Evolutionary conservation across 78 protist genomes (phyloP).

Genomic region (Pigoraptor vietnamica): DNA sequence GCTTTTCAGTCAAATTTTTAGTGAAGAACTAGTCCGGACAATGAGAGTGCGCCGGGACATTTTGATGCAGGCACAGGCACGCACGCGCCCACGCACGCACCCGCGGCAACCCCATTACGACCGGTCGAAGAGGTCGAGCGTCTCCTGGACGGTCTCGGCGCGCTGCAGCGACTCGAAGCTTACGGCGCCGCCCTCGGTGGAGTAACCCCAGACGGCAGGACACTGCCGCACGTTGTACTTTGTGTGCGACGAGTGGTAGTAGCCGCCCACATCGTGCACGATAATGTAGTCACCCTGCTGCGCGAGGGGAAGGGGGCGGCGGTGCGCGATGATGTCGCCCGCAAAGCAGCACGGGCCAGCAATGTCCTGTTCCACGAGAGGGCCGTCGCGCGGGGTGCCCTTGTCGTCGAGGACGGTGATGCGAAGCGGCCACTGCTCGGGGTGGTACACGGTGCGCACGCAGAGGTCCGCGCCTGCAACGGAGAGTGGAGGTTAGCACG

Average conservation of each 20-base stretch:
- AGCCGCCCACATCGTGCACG: constrained; percentile 43
- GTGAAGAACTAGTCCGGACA: no score
- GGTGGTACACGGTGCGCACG: constrained; percentile 42
- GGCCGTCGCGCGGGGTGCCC: neutral
- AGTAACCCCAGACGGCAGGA: neutral
- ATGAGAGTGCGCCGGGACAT: no score
- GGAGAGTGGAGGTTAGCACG: neutral
- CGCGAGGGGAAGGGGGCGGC: constrained; percentile 20
- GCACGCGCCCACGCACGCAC: no score
- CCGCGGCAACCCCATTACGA: neutral
- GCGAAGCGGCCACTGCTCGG: constrained; percentile 38
- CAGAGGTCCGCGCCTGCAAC: constrained; percentile 28
- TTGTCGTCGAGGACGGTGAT: neutral
- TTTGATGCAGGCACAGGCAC: no score
- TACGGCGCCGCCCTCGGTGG: neutral
- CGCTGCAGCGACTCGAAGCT: neutral
- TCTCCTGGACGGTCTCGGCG: constrained; percentile 10
- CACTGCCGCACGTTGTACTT: constrained; percentile 16
- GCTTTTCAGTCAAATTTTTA: no score
- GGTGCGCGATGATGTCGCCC: constrained; percentile 43
- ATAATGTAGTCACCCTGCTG: constrained; percentile 10
- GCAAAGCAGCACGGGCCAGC: constrained; percentile 52
- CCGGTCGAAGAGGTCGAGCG: neutral
- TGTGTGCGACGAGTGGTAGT: constrained; percentile 38
- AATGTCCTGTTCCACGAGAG: constrained; percentile 3